Base-by-base conservation (phyloP, 2,329 filamentous ascomycete genomes). In the Claviceps sp. region DNA sequence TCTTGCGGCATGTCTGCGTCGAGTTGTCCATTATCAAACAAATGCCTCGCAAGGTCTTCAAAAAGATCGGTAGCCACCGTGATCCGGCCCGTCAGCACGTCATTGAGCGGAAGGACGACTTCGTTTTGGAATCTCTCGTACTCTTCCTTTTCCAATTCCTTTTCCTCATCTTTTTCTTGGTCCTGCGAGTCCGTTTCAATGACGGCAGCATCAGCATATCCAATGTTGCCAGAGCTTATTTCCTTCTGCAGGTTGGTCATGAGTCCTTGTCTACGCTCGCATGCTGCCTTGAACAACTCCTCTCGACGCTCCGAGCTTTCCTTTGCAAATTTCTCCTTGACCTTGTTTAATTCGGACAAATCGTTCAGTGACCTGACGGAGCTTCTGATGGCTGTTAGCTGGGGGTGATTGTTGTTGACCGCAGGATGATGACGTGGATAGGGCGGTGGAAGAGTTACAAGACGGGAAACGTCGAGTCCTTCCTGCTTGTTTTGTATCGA, bases 351-450 rank as follows among this genome's bases (percentile, higher is more conserved):
- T 61, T 93, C 87, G 16, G 77, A 74, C 48, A 95, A 70, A 59
- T 93, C 83, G 50, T 83, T 85, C 42, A 95, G 70, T 1, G 77
- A 75, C 14, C 89, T 81, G 19, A 96, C 85, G 0, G 82, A 77
- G 3, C 76, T 81, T 48, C 93, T 82, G 47, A 87, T 90, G 1
- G 81, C 76, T 0, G 84, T 78, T n/a, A 98, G 76, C 57, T 94
- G 85, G 0, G 93, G 93, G 62, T 98, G 93, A 59, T 81, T 94
- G 62, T 97, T 98, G 65, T 95, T 96, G 16, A 97, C 87, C 0
- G 93, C 93, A 8, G 93, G 93, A 60, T 97, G 86, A 62, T 97
- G 91, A 7, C 91, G 84, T 1, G 93, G 93, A 65, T 95, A 97
- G 2, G 93, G 87, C 1, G 93, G 93, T 8, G 93, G 93, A 34